phyloP scores from a whole-genome alignment of 306 rosid genomes.

The Betula pendula region DNA sequence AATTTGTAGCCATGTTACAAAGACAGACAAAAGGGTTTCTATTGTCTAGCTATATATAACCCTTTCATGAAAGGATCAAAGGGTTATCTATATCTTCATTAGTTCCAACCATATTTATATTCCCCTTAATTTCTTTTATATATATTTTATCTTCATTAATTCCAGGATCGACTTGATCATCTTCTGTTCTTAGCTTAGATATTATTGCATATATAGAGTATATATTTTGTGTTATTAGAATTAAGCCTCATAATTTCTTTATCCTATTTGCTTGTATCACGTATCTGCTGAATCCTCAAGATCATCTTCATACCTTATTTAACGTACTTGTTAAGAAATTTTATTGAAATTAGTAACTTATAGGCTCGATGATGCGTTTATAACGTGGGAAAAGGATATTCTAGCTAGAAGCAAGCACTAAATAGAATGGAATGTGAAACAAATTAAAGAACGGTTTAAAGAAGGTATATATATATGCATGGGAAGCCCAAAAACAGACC shows the following conservation, averaged over 20 bases:
- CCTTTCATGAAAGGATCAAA: not conserved
- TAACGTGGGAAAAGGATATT: not conserved
- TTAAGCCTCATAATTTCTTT: too few species aligned
- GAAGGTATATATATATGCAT: not conserved
- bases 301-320: too few species aligned
- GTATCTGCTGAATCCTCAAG: not conserved
- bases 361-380: too few species aligned
- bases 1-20: not conserved
- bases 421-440: not conserved
- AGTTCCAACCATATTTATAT: not conserved
- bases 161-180: not conserved
- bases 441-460: not conserved
- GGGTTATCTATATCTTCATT: not conserved
- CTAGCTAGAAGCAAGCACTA: not conserved
- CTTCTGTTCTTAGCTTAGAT: not conserved
- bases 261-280: not conserved
- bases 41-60: not conserved
- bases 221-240: not conserved
- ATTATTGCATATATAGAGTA: not conserved
- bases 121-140: not conserved
- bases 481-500: not conserved
- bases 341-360: not conserved
- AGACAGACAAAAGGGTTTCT: not conserved
- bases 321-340: not conserved
- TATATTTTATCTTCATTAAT: not conserved